Evolutionary conservation across 768 basidiomycete genomes (phyloP), one percentile per base, ranked within the genome.

Genomic region (Hemileccinum rubropunctum): DNA sequence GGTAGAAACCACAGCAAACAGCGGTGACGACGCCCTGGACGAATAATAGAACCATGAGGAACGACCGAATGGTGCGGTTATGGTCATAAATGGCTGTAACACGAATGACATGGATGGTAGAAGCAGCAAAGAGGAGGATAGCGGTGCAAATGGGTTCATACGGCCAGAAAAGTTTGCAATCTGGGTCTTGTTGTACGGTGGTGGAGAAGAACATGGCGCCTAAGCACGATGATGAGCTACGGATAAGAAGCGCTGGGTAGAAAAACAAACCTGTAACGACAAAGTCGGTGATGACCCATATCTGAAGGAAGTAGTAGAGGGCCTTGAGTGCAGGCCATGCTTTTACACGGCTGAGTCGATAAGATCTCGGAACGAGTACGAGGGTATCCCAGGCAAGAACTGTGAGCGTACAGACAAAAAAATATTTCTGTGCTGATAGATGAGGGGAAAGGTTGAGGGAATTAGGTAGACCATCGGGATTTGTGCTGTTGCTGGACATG

Each of bases 311-410:
- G 65, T 86, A 78, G 71, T 84, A 90, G 48, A 91, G 71, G 34
- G 82, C 66, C 68, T 93, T 92, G 64, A 93, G 80, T 1, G 77
- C 66, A 2, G 90, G 89, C 91, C 91, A 92, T 21, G 77, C 73
- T 42, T 71, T 69, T 11, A 76, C 71, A 57, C 78, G 80, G 53
- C 82, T 64, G 50, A 93, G 81, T 26, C 83, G 79, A 80, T 83
- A 91, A 41, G 85, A 83, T 47, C 90, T 73, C 0, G 90, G 90
- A 9, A 84, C 84, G 42, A 93, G 79, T 32, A 93, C 90, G 59
- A 93, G 82, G 32, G 89, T 84, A 60, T 93, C 90, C 90, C 91
- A 92, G 7, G 90, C 90, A 0, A 89, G 86, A 48, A 93, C 88
- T 47, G 90, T 93, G 54, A 93, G 81, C 0, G 90, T 89, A 73